Base-by-base conservation (phyloP, 2,329 filamentous ascomycete genomes). In the Penicillium sp. region DNA sequence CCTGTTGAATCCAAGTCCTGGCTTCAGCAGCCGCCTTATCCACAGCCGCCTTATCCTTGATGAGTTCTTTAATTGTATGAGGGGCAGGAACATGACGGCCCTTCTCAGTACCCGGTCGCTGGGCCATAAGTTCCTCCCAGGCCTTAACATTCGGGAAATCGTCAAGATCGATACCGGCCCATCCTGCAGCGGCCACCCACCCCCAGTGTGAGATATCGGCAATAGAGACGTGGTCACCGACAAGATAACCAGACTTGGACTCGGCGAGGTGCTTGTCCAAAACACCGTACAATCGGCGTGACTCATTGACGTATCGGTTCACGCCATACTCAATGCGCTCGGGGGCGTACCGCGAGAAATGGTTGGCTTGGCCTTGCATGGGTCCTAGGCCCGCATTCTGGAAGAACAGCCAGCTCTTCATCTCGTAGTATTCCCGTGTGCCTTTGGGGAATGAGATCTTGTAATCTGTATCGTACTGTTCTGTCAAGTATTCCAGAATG, bases 331-430 rank as follows among this genome's bases (percentile, higher is more conserved):
- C 81, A 67, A 96, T 93, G 72, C 84, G 86, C 72, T 93, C 89
- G 0, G 90, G 89, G 1, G 91, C 91, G 69, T 96, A 96, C 55
- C 90, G 84, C 48, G 79, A 79, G 76, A 96, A 96, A 76, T 96
- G 91, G 75, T 94, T 92, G 52, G 90, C 83, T 74, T 96, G 90
- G 44, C 86, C 88, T 70, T 93, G 90, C 89, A 93, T 93, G 1
- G 90, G 90, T 0, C 90, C 90, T 1, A 93, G 79, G 2, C 90
- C 90, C 2, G 87, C 88, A 76, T 93, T 93, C 75, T 93, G 86
- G 82, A 87, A 91, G 74, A 86, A 86, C 31, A 86, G 70, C 90
- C 91, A 96, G 77, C 85, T 93, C 70, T 86, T 90, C 70, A 86
- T 83, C 75, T 96, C 90, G 76, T 89, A 91, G 73, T 87, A 84